Percentiles rank a stretch among this genome's conserved stretches.
Evolutionary conservation across 805 yeast genomes (phyloP).

Genomic region (Candida sakaeoensis): DNA sequence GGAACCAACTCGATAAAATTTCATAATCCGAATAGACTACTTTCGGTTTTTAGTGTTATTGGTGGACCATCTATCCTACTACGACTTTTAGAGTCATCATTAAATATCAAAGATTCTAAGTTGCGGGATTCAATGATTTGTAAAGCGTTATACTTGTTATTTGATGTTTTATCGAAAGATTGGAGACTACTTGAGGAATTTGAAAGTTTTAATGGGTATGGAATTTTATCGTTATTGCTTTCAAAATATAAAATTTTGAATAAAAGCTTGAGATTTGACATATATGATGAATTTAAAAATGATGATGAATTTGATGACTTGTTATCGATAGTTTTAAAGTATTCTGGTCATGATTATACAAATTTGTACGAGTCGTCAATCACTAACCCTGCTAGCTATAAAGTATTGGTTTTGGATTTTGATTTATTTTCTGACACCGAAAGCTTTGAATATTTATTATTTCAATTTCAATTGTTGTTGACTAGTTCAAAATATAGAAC

Average conservation of each 20-base stretch:
- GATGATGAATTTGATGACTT: slow-evolving; percentile 25
- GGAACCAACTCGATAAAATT: slow-evolving; percentile 6
- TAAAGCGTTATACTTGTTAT: slow-evolving; percentile 36
- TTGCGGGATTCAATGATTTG: slow-evolving; percentile 23
- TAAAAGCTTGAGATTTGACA: slow-evolving; percentile 11
- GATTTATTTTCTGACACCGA: slow-evolving; percentile 65
- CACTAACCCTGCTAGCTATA: slow-evolving; percentile 53
- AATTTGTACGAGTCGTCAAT: slow-evolving; percentile 56
- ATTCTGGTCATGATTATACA: slow-evolving; percentile 52
- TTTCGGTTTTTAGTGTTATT: slow-evolving; percentile 36
- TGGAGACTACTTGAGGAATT: slow-evolving; percentile 55
- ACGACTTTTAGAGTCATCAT: slow-evolving; percentile 42
- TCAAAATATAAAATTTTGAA: slow-evolving; percentile 39
- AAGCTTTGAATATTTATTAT: slow-evolving; percentile 49
- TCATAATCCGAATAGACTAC: slow-evolving; percentile 25
- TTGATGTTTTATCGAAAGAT: slow-evolving; percentile 41
- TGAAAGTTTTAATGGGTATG: slow-evolving; percentile 59
- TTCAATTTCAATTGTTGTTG: slow-evolving; percentile 56
- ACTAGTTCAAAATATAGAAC: slow-evolving; percentile 48
- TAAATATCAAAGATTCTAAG: slow-evolving; percentile 15
- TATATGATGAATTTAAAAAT: slow-evolving; percentile 9
- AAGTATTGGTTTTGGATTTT: slow-evolving; percentile 45
- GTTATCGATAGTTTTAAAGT: slow-evolving; percentile 45
- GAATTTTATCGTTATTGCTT: slow-evolving; percentile 51
- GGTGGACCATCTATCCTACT: slow-evolving; percentile 53